Conservation (phyloP, 768 basidiomycete genomes). For the Amylocystis lapponica region DNA sequence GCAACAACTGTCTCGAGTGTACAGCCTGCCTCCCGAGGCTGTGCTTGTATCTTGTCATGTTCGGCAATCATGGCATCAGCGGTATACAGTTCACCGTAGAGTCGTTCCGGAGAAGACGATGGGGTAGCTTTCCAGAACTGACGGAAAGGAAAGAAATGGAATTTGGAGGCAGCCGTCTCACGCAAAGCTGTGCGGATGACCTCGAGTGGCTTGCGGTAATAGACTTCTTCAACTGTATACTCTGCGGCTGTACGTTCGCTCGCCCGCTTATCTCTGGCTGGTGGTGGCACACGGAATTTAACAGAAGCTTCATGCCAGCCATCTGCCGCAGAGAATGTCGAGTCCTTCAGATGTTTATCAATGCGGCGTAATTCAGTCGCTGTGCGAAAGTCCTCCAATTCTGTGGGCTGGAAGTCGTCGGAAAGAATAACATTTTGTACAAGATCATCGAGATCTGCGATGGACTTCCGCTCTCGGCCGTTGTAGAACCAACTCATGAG, state of each 20-base stretch:
- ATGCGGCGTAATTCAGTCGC: neutral
- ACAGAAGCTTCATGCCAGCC: neutral
- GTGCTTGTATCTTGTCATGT: constrained; percentile 6
- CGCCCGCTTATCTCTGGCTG: neutral
- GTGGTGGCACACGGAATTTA: neutral
- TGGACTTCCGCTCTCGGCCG: neutral
- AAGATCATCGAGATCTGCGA: neutral
- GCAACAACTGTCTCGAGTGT: constrained; percentile 5
- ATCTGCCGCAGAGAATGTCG: neutral
- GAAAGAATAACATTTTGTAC: neutral
- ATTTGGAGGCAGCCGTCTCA: neutral
- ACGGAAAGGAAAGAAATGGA: neutral
- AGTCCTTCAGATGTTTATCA: neutral
- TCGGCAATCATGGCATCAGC: constrained; percentile 9
- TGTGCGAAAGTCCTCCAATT: too few relatives aligned
- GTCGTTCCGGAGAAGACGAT: neutral
- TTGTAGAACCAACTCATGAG: constrained; percentile 1
- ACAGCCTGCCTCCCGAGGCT: constrained; percentile 2
- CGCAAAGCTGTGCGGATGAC: neutral
- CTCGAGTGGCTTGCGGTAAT: neutral
- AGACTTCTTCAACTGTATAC: neutral
- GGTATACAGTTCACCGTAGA: constrained; percentile 14
- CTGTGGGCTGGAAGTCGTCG: neutral
- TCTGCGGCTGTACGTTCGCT: neutral
- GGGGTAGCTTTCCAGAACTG: neutral